Evolutionary conservation across 768 basidiomycete species (phyloP).

Genomic region (Leucocoprinus sp.): DNA sequence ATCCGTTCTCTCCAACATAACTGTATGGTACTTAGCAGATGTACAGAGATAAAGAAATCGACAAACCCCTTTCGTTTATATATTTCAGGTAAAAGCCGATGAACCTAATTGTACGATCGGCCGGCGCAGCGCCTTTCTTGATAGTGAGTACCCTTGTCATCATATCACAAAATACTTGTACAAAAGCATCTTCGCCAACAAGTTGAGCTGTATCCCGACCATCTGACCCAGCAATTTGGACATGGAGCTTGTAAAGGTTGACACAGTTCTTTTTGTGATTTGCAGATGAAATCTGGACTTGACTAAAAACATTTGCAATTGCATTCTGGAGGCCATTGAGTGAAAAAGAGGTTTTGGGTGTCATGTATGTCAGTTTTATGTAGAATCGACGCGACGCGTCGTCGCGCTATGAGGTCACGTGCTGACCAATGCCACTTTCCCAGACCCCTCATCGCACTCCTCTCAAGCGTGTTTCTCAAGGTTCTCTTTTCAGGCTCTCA

Average conservation of each 20-base stretch:
- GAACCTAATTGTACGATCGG: conserved; percentile 82
- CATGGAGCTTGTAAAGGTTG: conserved; percentile 76
- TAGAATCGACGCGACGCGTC: conserved; percentile 6
- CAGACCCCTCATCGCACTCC: conserved; percentile 70
- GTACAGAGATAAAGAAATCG: neutral
- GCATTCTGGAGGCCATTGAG: conserved; percentile 27
- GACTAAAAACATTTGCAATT: conserved; percentile 52
- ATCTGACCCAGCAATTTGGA: conserved; percentile 48
- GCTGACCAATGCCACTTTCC: conserved; percentile 15
- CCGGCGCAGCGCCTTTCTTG: conserved; percentile 81
- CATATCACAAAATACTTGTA: conserved; percentile 66
- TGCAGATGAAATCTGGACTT: conserved; percentile 69
- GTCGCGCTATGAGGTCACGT: conserved; percentile 10
- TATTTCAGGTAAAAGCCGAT: conserved; percentile 77
- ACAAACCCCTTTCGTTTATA: conserved; percentile 74
- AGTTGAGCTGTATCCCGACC: conserved; percentile 41
- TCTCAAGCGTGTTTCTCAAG: conserved; percentile 82
- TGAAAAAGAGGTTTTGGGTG: conserved; percentile 13
- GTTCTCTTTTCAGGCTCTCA: conserved; percentile 81
- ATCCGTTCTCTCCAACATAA: conserved; percentile 24
- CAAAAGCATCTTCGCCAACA: conserved; percentile 74
- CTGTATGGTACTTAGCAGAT: conserved; percentile 13
- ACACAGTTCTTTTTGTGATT: conserved; percentile 94
- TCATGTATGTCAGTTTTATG: conserved; percentile 4
- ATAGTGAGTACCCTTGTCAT: conserved; percentile 62